Base-by-base conservation (phyloP, 2,329 filamentous ascomycete genomes). In the Hypoxylon sp. region DNA sequence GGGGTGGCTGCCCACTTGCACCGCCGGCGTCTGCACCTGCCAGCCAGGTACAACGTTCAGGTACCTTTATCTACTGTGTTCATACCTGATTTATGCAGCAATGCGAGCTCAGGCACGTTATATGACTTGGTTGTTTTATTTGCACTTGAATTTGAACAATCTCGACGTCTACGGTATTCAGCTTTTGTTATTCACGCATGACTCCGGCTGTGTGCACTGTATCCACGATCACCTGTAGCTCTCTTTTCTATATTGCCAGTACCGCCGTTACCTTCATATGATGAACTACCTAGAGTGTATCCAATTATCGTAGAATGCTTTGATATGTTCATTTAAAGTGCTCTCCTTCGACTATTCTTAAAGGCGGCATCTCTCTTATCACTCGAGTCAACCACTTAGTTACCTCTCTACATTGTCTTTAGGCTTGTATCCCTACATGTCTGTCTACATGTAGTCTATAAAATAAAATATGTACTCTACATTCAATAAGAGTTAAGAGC, bases 11-110 rank as follows among this genome's bases (percentile, higher is more conserved):
- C 33, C 20, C 33, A 31, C 31, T 17, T 49, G 40, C 25, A 27
- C 49, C 40, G 27, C 31, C 31, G 31, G 20, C 27, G 33, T 64
- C 10, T 22, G 25, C 49, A 53, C 33, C 30, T 48, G 37, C 14
- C 40, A 49, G 30, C 22, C 25, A 56, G n/a, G 40, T n/a, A 44
- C n/a, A 44, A 7, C 20, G 2, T 20, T 20, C 20, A 2, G 20
- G 20, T n/a, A 44, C 40, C n/a, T 6, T 27, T 30, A 25, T 30
- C n/a, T 20, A 50, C 50, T 37, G 31, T 48, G n/a, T 30, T 51
- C 22, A 22, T 42, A 40, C n/a, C 30, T 31, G 25, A 49, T 40
- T 40, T 55, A 42, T 33, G 7, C 8, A 22, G 6, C 17, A n/a
- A 25, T 13, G 56, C 30, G 6, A 33, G 20, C 13, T 44, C 1